Evolutionary conservation across 176 grass and related monocot species (phyloP).

Genomic region (Stipa capillata): DNA sequence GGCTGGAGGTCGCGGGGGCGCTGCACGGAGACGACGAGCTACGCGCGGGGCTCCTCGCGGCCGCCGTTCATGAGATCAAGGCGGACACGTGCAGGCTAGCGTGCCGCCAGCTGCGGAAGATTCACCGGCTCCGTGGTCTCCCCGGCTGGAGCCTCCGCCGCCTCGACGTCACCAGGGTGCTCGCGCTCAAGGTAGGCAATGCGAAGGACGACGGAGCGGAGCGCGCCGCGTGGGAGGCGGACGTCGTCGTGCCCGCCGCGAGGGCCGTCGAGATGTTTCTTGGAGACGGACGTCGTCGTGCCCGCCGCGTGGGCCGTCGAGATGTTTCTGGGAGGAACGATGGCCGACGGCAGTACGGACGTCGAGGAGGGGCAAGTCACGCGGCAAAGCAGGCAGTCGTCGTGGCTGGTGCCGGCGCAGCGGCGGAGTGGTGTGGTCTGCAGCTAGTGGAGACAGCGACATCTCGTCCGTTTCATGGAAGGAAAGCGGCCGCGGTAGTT

Average conservation of each 20-base stretch:
- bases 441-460: neutral
- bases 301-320: too few species aligned
- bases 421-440: neutral
- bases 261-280: neutral
- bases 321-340: neutral
- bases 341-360: neutral
- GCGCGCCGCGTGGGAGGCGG: neutral
- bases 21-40: neutral
- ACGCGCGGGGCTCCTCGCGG: neutral
- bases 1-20: neutral
- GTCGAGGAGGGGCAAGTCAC: neutral
- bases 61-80: slow-evolving; percentile 35
- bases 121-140: slow-evolving; percentile 6
- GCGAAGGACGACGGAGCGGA: neutral
- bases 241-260: neutral
- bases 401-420: neutral
- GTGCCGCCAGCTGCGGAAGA: slow-evolving; percentile 36
- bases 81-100: slow-evolving; percentile 36
- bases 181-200: neutral
- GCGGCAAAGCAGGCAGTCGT: neutral
- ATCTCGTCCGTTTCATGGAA: neutral
- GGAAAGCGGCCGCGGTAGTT: neutral
- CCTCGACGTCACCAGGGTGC: slow-evolving; percentile 34
- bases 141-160: slow-evolving; percentile 25
- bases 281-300: too few species aligned